Base-by-base conservation (phyloP, 768 basidiomycete genomes). In the Imleria badia region DNA sequence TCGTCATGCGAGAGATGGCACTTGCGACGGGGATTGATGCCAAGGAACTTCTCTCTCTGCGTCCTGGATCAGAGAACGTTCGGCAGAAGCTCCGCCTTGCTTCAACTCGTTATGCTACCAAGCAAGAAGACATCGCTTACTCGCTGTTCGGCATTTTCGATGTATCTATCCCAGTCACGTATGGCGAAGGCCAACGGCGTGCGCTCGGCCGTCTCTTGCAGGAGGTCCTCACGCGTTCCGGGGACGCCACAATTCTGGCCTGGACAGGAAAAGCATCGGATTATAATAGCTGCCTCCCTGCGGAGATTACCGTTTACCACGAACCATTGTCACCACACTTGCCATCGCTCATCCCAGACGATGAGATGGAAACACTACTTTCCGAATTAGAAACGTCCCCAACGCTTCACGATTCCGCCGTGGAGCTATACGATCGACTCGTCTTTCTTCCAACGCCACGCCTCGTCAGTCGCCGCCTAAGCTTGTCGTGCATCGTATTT, bases 131-230 rank as follows among this genome's bases (percentile, higher is more conserved):
- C 23, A 51, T 54, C 1, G 64, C 66, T 12, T 69, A 69, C 52
- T 68, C 62, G 1, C 33, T 69, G 19, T 51, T 70, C 38, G 69
- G 66, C 1, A 59, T 69, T 23, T 62, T 69, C 30, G 54, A 64
- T 15, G 56, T 62, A 14, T 44, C 52, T 1, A 48, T 69, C 3
- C 56, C 57, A 4, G 43, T 62, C 29, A 48, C 35, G 6, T 69
- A 69, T 26, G 69, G 69, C 3, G 66, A 68, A 38, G 64, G 67
- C 10, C 48, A 57, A 35, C 36, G 47, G 13, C 52, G 56, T n/a
- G 68, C 68, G 0, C 58, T 69, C 19, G 56, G 60, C 7, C 59
- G 69, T 19, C 59, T 71, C 7, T 44, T 65, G 11, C 45, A 56
- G 17, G 52, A 55, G 19, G 46, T 65, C 14, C 47, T 65, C 13